These are phyloP conservation scores for Papiliotrema terrestris DNA, from an alignment of 1,284 basidiomycete genomes.

Conservation along the genomic window DNA sequence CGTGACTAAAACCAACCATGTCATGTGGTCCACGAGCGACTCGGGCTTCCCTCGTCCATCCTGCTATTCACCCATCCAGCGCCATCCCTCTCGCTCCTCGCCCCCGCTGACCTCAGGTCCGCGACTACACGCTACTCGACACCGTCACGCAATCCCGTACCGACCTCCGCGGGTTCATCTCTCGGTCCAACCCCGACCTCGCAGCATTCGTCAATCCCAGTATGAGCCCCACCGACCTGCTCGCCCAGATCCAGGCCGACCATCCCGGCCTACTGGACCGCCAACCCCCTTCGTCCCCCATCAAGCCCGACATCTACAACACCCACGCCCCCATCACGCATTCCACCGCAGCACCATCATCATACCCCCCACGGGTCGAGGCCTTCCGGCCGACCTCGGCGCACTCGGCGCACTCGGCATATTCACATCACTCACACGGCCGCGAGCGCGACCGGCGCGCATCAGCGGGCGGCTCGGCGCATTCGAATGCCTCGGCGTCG, in stretches of 20 bases:
- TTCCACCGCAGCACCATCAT: background rate
- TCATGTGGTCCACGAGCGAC: too few species aligned
- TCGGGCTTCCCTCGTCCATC: too few species aligned
- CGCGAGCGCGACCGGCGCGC: too few species aligned
- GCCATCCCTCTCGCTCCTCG: too few species aligned
- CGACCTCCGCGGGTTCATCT: background rate
- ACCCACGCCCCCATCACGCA: background rate
- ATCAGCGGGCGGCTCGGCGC: too few species aligned
- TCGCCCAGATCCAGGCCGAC: background rate
- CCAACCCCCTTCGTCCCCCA: background rate
- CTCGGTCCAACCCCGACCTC: conserved; percentile 3
- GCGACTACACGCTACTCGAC: background rate
- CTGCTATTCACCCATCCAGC: too few species aligned
- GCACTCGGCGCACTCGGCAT: conserved; percentile 5
- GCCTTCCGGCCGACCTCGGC: conserved; percentile 4
- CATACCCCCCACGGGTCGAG: background rate
- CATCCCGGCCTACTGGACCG: background rate
- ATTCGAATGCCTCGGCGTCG: conserved; percentile 10
- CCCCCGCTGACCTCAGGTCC: background rate
- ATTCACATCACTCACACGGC: conserved; percentile 5
- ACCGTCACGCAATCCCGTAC: background rate
- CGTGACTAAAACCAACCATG: too few species aligned
- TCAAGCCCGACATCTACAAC: background rate
- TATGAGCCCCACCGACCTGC: background rate
- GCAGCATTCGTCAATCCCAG: background rate